Conservation (phyloP, 352 stramenopile species). For the Globisporangium paroecandrum region DNA sequence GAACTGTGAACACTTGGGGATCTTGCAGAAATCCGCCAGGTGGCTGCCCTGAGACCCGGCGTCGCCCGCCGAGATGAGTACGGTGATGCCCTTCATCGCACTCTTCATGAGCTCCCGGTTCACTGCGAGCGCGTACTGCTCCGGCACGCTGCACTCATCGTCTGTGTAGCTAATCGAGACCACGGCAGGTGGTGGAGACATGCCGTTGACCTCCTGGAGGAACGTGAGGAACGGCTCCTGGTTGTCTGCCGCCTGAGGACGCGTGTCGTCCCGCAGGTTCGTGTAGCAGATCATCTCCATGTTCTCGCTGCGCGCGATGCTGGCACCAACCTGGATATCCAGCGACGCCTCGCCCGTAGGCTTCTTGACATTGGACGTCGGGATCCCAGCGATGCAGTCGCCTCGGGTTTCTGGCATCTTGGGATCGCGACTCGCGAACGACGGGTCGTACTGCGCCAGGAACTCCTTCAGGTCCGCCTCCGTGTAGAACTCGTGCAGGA, state of each 20-base stretch:
- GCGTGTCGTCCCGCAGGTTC: slow-evolving; percentile 39
- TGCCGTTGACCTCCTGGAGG: slow-evolving; percentile 66
- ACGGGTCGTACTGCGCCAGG: slow-evolving; percentile 27
- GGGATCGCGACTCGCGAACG: slow-evolving; percentile 3
- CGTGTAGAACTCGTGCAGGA: slow-evolving; percentile 68
- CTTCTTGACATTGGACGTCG: slow-evolving; percentile 3
- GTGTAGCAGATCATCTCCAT: slow-evolving; percentile 69
- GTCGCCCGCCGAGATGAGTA: slow-evolving; percentile 69
- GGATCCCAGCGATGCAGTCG: slow-evolving; percentile 30
- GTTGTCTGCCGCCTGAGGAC: slow-evolving; percentile 56
- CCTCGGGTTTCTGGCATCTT: slow-evolving; percentile 31
- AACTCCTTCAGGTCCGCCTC: slow-evolving; percentile 54
- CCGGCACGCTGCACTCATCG: slow-evolving; percentile 67
- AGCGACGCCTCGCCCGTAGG: slow-evolving; percentile 68
- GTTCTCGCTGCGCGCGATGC: slow-evolving; percentile 39
- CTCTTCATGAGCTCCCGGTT: slow-evolving; percentile 78
- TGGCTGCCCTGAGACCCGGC: slow-evolving; percentile 52
- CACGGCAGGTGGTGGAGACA: slow-evolving; percentile 52
- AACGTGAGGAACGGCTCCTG: slow-evolving; percentile 79
- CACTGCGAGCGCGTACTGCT: slow-evolving; percentile 50
- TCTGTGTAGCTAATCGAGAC: slow-evolving; percentile 84
- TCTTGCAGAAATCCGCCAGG: slow-evolving; percentile 47
- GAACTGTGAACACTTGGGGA: slow-evolving; percentile 42
- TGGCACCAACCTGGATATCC: slow-evolving; percentile 56
- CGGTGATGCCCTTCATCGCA: slow-evolving; percentile 55